These are phyloP conservation scores for Diplotaxis tenuifolia DNA, from an alignment of 345 rosid genomes.

Conservation along the genomic window DNA sequence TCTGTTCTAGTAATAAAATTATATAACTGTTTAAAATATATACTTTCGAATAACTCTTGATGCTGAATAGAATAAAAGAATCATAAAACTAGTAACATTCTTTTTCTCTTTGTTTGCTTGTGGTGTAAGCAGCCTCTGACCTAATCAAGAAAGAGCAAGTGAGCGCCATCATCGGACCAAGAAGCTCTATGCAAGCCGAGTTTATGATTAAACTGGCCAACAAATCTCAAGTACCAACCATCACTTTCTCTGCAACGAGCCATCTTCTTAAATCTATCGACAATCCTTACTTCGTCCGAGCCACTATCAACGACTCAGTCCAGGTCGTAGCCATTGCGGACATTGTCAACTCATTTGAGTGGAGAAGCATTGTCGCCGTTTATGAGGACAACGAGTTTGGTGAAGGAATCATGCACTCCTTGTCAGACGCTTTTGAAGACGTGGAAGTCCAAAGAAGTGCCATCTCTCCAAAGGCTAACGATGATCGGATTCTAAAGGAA, in stretches of 20 bases:
- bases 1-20: too few relatives aligned
- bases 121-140: conserved; percentile 41
- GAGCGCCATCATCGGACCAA: conserved; percentile 60
- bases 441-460: conserved; percentile 11
- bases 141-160: too few relatives aligned
- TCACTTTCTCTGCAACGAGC: conserved; percentile 48
- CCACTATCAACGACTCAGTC: conserved; percentile 39
- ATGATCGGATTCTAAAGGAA: conserved; percentile 40
- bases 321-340: conserved; percentile 49
- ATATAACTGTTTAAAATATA: neutral
- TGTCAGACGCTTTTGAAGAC: conserved; percentile 42
- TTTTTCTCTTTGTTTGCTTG: conserved; percentile 10
- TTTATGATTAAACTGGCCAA: conserved; percentile 36
- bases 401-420: conserved; percentile 41
- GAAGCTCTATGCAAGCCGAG: conserved; percentile 43
- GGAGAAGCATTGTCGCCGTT: conserved; percentile 45
- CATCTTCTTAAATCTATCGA: conserved; percentile 35
- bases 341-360: conserved; percentile 37
- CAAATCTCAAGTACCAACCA: conserved; percentile 48
- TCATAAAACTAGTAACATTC: neutral
- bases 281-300: conserved; percentile 43
- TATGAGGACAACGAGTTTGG: conserved; percentile 46
- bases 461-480: conserved; percentile 40
- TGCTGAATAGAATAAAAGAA: neutral
- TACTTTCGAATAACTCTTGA: neutral